Percentiles rank a stretch among this genome's conserved stretches.
Conservation (phyloP, 176 grass and related monocot genomes). For the Echinochloa phyllopogon region DNA sequence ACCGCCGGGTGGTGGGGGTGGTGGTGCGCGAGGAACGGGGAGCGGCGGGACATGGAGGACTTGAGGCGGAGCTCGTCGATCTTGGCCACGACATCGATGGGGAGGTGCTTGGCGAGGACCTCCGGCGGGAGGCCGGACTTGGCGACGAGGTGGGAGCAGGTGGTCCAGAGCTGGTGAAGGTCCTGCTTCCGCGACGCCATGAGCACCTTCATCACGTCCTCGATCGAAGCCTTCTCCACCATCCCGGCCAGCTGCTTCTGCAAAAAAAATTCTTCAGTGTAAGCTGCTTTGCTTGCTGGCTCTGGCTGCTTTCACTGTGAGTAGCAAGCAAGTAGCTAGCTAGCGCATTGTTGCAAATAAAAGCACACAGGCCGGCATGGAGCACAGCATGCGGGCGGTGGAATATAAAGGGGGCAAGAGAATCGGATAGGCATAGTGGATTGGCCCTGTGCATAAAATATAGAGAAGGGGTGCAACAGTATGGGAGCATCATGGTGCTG, state of each 20-base stretch:
- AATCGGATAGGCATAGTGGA: conserved; percentile 47
- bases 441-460: conserved; percentile 75
- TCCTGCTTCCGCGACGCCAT: conserved; percentile 96
- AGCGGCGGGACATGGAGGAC: conserved; percentile 78
- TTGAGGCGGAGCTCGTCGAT: conserved; percentile 97
- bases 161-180: conserved; percentile 89
- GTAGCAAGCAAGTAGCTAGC: background rate
- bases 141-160: conserved; percentile 95
- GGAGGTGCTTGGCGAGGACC: conserved; percentile 95
- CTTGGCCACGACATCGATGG: conserved; percentile 85
- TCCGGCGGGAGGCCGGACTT: conserved; percentile 93
- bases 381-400: conserved; percentile 16
- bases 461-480: conserved; percentile 58
- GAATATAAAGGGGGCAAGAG: conserved; percentile 36
- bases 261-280: background rate
- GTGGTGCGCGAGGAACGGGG: conserved; percentile 69
- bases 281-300: background rate
- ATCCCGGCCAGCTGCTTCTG: conserved; percentile 96
- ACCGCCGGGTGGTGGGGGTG: conserved; percentile 59
- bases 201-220: conserved; percentile 99
- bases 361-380: conserved; percentile 48
- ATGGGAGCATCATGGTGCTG: conserved; percentile 56
- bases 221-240: conserved; percentile 98
- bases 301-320: conserved; percentile 24
- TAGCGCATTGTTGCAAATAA: background rate